A percentile compares a stretch with the other conserved stretches of the same genome.
These are phyloP conservation scores for Aspergillus tubingensis DNA, from an alignment of 2,329 filamentous ascomycete species.

Conservation along the genomic window DNA sequence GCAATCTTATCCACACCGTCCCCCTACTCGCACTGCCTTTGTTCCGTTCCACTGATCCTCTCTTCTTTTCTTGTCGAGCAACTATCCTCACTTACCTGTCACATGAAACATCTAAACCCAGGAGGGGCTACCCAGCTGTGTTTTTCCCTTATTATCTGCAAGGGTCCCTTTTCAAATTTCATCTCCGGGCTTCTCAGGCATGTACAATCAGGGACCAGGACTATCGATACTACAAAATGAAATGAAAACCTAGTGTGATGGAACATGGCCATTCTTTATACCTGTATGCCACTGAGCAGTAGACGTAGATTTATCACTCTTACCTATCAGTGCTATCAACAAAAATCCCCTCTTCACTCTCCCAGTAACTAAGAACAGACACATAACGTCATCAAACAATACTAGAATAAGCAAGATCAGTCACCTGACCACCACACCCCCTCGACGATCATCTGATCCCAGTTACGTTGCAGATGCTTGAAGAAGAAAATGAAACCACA, in stretches of 20 bases:
- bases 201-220: conserved; percentile 17
- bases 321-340: no score
- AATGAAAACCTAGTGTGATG: neutral
- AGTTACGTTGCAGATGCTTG: no score
- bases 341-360: no score
- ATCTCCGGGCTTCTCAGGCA: conserved; percentile 14
- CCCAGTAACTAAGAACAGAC: no score
- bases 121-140: conserved; percentile 8
- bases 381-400: no score
- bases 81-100: conserved; percentile 10
- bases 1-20: conserved; percentile 6
- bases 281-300: no score
- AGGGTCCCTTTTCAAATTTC: conserved; percentile 7
- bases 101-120: conserved; percentile 12
- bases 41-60: conserved; percentile 14
- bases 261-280: neutral
- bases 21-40: conserved; percentile 14
- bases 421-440: no score
- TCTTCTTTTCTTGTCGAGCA: conserved; percentile 9
- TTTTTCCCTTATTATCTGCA: conserved; percentile 14
- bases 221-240: neutral
- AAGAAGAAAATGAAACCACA: no score
- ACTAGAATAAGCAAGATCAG: no score
- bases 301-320: no score
- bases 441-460: no score